phyloP scores from a whole-genome alignment of 2,329 filamentous ascomycete genomes.

The Diatrype stigma region DNA sequence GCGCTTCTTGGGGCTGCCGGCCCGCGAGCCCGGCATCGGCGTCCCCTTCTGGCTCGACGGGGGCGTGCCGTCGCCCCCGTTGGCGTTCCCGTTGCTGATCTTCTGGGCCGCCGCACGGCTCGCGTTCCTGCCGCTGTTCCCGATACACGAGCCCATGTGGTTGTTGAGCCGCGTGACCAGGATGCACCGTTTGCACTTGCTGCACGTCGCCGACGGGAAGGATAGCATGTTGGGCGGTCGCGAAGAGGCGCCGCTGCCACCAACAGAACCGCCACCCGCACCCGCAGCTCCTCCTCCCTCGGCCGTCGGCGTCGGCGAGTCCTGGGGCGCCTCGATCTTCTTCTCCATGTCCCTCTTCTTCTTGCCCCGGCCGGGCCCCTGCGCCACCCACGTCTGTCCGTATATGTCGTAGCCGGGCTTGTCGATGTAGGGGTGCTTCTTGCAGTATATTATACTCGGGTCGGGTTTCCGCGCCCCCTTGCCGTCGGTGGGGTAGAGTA shows the following conservation, averaged over 20 bases:
- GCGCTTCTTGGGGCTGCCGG: constrained; percentile 52
- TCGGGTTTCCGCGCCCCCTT: constrained; percentile 62
- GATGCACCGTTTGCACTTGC: constrained; percentile 63
- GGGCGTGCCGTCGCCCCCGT: constrained; percentile 51
- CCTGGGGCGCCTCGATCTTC: constrained; percentile 42
- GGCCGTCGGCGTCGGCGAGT: constrained; percentile 40
- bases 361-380: constrained; percentile 66
- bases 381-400: constrained; percentile 74
- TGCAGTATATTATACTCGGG: constrained; percentile 70
- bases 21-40: constrained; percentile 50
- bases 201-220: constrained; percentile 62
- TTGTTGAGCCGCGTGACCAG: constrained; percentile 63
- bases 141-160: constrained; percentile 65
- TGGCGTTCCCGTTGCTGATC: constrained; percentile 53
- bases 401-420: constrained; percentile 76
- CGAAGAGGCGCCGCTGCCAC: constrained; percentile 28
- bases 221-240: constrained; percentile 58
- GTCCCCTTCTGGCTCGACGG: constrained; percentile 62
- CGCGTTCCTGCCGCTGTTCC: constrained; percentile 60
- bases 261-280: constrained; percentile 26
- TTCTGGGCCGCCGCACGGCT: constrained; percentile 60
- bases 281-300: constrained; percentile 42
- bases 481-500: constrained; percentile 69
- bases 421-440: constrained; percentile 72
- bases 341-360: constrained; percentile 75